Conservation (phyloP, 805 yeast species). For the Torulaspora indica region DNA sequence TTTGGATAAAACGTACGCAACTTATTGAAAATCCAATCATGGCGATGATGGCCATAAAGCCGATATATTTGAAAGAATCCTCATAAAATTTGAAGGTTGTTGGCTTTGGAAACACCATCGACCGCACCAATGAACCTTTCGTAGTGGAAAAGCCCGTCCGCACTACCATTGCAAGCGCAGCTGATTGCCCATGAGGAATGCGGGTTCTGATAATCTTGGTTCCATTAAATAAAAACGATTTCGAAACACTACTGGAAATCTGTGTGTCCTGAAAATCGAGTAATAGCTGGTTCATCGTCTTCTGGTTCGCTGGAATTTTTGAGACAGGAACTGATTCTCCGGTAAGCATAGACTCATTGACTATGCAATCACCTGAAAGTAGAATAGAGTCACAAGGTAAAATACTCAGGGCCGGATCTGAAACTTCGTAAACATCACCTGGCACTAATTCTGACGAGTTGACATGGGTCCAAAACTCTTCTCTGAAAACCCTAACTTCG, state of each 20-base stretch:
- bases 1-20: conserved; percentile 70
- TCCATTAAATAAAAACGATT: conserved; percentile 78
- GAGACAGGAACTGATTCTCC: conserved; percentile 98
- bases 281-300: conserved; percentile 52
- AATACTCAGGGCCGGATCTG: conserved; percentile 68
- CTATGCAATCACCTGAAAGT: conserved; percentile 87
- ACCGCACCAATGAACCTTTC: conserved; percentile 86
- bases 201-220: conserved; percentile 84
- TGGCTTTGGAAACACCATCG: conserved; percentile 96
- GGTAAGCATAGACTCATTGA: conserved; percentile 96
- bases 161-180: conserved; percentile 78
- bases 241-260: conserved; percentile 61
- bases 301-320: conserved; percentile 62
- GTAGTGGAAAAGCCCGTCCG: conserved; percentile 94
- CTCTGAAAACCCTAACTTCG: conserved; percentile 83
- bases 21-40: conserved; percentile 77
- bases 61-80: conserved; percentile 94
- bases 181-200: conserved; percentile 46
- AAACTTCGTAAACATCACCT: conserved; percentile 90
- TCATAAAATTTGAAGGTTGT: conserved; percentile 86
- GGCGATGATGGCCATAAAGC: conserved; percentile 87
- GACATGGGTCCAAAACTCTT: conserved; percentile 85
- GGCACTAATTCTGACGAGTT: conserved; percentile 81
- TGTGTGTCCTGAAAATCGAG: conserved; percentile 52
- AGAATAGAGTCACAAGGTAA: conserved; percentile 89